Evolutionary conservation across 2,329 filamentous ascomycete species (phyloP), one percentile per base, ranked within the genome.

Genomic region (Fusarium sp.): DNA sequence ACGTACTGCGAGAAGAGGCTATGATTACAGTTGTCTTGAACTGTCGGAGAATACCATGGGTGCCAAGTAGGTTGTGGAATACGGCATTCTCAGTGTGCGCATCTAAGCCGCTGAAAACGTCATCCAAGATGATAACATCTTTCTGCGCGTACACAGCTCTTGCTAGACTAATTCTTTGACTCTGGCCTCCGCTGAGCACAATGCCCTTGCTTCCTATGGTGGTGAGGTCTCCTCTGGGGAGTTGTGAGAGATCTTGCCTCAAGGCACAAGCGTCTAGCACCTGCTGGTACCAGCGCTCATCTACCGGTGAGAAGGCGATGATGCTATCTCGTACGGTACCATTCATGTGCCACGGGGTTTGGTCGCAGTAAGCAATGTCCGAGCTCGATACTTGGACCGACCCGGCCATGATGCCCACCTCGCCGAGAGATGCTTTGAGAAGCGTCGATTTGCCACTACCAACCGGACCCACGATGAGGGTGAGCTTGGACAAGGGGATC

Each of bases 171-270:
- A 81, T 64, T 15, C 79, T 69, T 30, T 79, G 77, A 7, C 75
- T 78, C 61, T 83, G 80, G 0, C 81, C 81, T 23, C 82, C 81
- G 6, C 80, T 82, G 9, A 83, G 66, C 0, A 73, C 75, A 15
- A 81, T 77, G 0, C 81, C 80, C 43, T 78, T 78, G 10, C 74
- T 80, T 3, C 82, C 81, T n/a, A 80, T 74, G 1, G 65, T 65
- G 0, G 79, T 80, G 4, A 70, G 64, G 36, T 82, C 79, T 12
- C 80, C 79, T 0, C 75, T 52, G 0, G 79, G 73, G 3, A 82
- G 71, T 7, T 67, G 65, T 0, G 30, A 23, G 2, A 81, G 59
- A 43, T 81, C 80, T 5, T 65, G 44, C 1, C 60, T 58, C 12
- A 78, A 30, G 0, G 66, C 69, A 8, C 72, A 76, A 1, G 52